These are phyloP conservation scores for Chlorella sp. DNA, from an alignment of 139 green algal species.

Conservation along the genomic window DNA sequence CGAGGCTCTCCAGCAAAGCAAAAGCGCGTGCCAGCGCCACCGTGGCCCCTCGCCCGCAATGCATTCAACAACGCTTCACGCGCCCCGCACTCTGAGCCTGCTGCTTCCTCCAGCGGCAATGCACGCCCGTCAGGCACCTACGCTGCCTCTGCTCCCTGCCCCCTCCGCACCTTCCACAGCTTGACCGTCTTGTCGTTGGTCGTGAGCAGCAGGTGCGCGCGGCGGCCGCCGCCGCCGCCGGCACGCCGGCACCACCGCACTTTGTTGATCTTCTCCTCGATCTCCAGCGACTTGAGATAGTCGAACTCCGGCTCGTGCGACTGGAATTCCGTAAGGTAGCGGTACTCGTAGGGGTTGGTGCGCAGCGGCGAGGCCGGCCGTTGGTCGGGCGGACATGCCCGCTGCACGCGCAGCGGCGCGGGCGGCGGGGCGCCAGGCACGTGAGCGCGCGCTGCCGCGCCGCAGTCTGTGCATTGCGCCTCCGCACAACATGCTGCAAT, in stretches of 20 bases:
- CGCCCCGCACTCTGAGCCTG: too few species aligned
- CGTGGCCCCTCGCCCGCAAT: too few species aligned
- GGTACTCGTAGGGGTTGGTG: conserved; percentile 73
- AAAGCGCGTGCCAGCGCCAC: too few species aligned
- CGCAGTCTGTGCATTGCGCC: too few species aligned
- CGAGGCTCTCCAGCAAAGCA: too few species aligned
- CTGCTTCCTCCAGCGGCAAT: too few species aligned
- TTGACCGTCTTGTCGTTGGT: conserved; percentile 99
- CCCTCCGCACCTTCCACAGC: conserved; percentile 90
- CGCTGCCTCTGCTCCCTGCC: too few species aligned
- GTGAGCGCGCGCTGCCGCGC: too few species aligned
- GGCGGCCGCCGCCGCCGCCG: conserved; percentile 47
- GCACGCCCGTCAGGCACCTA: too few species aligned
- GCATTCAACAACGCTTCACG: too few species aligned
- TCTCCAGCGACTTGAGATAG: conserved; percentile 98
- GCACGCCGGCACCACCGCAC: conserved; percentile 90
- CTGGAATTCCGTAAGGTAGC: conserved; percentile 99
- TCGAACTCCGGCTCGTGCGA: conserved; percentile 99
- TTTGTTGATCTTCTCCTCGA: conserved; percentile 99
- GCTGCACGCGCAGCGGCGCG: not conserved
- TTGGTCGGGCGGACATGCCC: conserved; percentile 8
- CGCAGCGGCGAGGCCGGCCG: conserved; percentile 30
- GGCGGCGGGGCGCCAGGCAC: conserved; percentile 17
- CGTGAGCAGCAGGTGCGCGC: conserved; percentile 74
- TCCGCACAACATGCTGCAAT: too few species aligned